Conservation (phyloP, 805 yeast species). For the Nakazawaea pomicola region DNA sequence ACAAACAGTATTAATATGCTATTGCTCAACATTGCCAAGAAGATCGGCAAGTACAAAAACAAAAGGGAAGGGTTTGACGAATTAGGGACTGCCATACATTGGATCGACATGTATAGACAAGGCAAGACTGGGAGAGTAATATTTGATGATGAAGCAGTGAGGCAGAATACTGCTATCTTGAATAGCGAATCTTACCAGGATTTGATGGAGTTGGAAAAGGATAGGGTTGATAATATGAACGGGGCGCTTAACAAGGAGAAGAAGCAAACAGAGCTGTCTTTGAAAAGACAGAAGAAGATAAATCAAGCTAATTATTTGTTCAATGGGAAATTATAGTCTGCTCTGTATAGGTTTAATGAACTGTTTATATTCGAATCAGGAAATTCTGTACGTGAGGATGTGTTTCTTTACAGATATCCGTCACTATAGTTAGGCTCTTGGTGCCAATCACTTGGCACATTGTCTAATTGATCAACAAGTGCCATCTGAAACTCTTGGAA, state of each 20-base stretch:
- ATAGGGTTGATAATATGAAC: constrained; percentile 14
- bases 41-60: constrained; percentile 22
- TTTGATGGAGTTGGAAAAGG: constrained; percentile 14
- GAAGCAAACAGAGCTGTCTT: not conserved
- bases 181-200: constrained; percentile 13
- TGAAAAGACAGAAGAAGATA: constrained; percentile 4
- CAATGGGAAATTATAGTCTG: constrained; percentile 1
- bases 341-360: not conserved
- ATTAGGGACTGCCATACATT: constrained; percentile 55
- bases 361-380: too few species aligned
- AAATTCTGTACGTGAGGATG: too few species aligned
- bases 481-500: too few species aligned
- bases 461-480: too few species aligned
- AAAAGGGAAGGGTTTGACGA: constrained; percentile 41
- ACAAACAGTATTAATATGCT: constrained; percentile 67
- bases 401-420: too few species aligned
- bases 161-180: constrained; percentile 6
- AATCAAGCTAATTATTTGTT: constrained; percentile 8
- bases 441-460: too few species aligned
- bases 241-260: not conserved
- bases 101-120: constrained; percentile 58
- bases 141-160: constrained; percentile 24
- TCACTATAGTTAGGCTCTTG: too few species aligned
- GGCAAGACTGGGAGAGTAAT: constrained; percentile 38
- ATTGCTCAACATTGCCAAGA: constrained; percentile 41